phyloP scores from a whole-genome alignment of 2,329 filamentous ascomycete genomes.

The Cylindrodendrum hubeiense region DNA sequence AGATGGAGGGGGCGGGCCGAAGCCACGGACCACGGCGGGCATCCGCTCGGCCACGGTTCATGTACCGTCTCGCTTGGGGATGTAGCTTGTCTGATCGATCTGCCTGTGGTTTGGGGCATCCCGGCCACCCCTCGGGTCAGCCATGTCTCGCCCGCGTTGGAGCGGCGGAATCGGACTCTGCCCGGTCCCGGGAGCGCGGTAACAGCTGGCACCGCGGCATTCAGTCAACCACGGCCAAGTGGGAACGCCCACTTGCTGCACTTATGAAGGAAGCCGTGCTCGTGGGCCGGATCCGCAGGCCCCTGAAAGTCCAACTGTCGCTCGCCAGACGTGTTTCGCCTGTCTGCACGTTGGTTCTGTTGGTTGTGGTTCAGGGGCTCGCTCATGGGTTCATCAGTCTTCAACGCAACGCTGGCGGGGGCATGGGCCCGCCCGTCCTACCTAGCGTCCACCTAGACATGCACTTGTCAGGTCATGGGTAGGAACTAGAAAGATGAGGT shows the following conservation, averaged over 20 bases:
- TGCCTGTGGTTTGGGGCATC: background rate
- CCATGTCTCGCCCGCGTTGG: background rate
- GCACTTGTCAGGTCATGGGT: slow-evolving; percentile 11
- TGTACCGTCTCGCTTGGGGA: slow-evolving; percentile 10
- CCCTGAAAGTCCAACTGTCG: slow-evolving; percentile 9
- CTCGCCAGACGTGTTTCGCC: slow-evolving; percentile 5
- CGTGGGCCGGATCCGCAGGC: slow-evolving; percentile 6
- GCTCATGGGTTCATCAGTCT: slow-evolving; percentile 4
- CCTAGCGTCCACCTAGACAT: slow-evolving; percentile 6
- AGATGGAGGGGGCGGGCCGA: slow-evolving; percentile 12
- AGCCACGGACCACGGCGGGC: slow-evolving; percentile 4
- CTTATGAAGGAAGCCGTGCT: slow-evolving; percentile 5
- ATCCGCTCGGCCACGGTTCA: slow-evolving; percentile 14
- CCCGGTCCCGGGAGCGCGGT: background rate
- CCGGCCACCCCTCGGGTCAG: too few relatives aligned
- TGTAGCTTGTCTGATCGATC: slow-evolving; percentile 18
- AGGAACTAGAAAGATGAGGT: background rate
- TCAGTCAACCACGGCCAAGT: background rate
- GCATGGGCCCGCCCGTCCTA: slow-evolving; percentile 4
- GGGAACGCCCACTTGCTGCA: background rate
- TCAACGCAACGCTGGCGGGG: slow-evolving; percentile 16
- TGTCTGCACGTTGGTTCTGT: slow-evolving; percentile 5
- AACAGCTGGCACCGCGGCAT: background rate
- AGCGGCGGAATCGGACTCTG: background rate
- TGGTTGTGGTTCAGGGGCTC: slow-evolving; percentile 7